Evolutionary conservation across 495 filamentous ascomycete genomes (phyloP).

Genomic region (Rhypophila decipiens): DNA sequence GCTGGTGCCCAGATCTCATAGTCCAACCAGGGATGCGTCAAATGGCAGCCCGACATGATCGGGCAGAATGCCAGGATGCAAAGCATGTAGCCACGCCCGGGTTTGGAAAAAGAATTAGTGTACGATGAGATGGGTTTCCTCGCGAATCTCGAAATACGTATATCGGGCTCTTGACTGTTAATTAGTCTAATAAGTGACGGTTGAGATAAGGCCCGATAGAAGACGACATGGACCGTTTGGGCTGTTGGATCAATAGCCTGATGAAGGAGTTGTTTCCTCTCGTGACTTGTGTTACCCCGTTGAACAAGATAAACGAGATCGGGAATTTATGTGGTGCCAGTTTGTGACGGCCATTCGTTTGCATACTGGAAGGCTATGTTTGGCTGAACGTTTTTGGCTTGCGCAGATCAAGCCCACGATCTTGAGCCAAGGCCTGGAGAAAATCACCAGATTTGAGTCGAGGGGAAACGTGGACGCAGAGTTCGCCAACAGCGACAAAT

Average conservation of each 20-base stretch:
- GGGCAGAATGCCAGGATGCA: slow-evolving; percentile 15
- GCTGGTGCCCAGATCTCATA: slow-evolving; percentile 17
- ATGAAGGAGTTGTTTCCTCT: too few species aligned
- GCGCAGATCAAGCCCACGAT: slow-evolving; percentile 19
- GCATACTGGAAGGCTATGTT: neutral
- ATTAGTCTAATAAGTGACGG: too few species aligned
- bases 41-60: slow-evolving; percentile 18
- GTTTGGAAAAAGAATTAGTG: neutral
- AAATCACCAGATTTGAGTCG: slow-evolving; percentile 8
- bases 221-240: slow-evolving; percentile 1
- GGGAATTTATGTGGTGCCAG: too few species aligned
- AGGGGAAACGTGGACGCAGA: slow-evolving; percentile 21
- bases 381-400: too few species aligned
- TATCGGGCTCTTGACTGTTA: too few species aligned
- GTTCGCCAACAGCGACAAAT: slow-evolving; percentile 16
- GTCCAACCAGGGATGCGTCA: slow-evolving; percentile 11
- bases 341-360: neutral
- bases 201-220: too few species aligned
- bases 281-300: slow-evolving; percentile 10
- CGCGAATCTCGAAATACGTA: neutral
- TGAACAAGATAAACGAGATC: too few species aligned
- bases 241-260: too few species aligned
- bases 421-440: slow-evolving; percentile 16
- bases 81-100: slow-evolving; percentile 16
- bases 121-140: neutral